These are phyloP conservation scores for Fraxinus ornus DNA, from an alignment of 305 asterid genomes.

Conservation along the genomic window DNA sequence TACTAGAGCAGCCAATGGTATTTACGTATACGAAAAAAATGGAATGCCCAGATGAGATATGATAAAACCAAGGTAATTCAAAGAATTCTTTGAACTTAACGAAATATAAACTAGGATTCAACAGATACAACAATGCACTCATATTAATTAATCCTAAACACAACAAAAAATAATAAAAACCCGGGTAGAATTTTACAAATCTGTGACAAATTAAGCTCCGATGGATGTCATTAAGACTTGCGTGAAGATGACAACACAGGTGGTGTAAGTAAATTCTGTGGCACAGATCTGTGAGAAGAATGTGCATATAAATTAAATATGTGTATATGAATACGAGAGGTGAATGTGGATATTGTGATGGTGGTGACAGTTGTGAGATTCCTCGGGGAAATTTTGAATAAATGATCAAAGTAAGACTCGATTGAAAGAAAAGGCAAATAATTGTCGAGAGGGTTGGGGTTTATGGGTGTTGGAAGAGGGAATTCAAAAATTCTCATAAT, in stretches of 20 bases:
- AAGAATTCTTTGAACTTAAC: background rate
- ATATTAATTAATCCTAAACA: background rate
- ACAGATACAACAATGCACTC: background rate
- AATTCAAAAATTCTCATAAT: too few relatives aligned
- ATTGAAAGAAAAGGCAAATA: background rate
- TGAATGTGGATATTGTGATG: slow-evolving; percentile 23
- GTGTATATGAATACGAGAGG: background rate
- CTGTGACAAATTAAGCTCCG: background rate
- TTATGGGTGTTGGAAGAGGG: too few relatives aligned
- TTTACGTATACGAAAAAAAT: background rate
- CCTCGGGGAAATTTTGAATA: slow-evolving; percentile 9
- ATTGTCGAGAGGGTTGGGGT: too few relatives aligned
- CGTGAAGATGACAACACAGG: slow-evolving; percentile 26
- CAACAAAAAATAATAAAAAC: background rate
- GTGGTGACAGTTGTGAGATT: slow-evolving; percentile 52
- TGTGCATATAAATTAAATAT: slow-evolving; percentile 4
- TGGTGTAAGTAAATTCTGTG: background rate
- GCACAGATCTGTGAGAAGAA: slow-evolving; percentile 31
- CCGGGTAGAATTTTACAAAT: background rate
- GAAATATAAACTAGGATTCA: background rate
- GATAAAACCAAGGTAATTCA: background rate
- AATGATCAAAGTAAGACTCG: slow-evolving; percentile 27
- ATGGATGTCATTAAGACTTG: slow-evolving; percentile 14
- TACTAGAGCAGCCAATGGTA: background rate
- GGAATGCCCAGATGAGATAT: slow-evolving; percentile 17